Conservation (phyloP, 139 green algal species). For the Tetratostichococcus sp. region DNA sequence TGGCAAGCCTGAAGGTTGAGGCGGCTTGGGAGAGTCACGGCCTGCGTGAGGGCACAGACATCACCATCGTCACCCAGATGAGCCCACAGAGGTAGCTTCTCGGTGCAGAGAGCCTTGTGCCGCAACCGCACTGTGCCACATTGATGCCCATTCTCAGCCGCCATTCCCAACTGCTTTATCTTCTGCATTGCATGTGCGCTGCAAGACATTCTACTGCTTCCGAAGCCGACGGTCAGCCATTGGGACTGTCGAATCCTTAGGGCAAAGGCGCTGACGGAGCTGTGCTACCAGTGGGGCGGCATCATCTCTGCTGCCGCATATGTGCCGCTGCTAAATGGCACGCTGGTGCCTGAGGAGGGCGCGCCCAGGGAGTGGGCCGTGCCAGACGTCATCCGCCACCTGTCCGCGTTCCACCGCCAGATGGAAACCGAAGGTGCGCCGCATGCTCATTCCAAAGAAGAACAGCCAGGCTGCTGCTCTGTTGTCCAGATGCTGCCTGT, state of each 20-base stretch:
- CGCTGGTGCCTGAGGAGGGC: conserved; percentile 36
- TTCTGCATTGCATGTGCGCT: no score
- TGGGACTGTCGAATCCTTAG: no score
- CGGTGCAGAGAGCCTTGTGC: no score
- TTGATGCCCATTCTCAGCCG: no score
- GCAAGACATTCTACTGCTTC: no score
- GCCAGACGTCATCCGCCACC: conserved; percentile 13
- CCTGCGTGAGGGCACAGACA: conserved; percentile 14
- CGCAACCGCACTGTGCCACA: no score
- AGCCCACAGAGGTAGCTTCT: conserved; percentile 25
- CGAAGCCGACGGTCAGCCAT: no score
- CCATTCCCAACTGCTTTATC: no score
- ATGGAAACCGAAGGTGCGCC: conserved; percentile 28
- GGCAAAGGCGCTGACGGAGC: conserved; percentile 38
- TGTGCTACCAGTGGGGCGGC: conserved; percentile 46
- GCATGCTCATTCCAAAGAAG: no score
- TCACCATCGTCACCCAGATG: conserved; percentile 41
- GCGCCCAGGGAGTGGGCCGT: conserved; percentile 15
- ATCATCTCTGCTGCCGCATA: conserved; percentile 45
- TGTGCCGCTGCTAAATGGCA: conserved; percentile 32
- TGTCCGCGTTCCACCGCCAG: conserved; percentile 29
- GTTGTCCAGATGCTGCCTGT: no score
- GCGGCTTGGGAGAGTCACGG: not conserved
- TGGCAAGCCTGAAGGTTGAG: not conserved
- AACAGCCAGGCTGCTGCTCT: no score